phyloP scores from a whole-genome alignment of 768 basidiomycete species.

The Saitozyma podzolica region DNA sequence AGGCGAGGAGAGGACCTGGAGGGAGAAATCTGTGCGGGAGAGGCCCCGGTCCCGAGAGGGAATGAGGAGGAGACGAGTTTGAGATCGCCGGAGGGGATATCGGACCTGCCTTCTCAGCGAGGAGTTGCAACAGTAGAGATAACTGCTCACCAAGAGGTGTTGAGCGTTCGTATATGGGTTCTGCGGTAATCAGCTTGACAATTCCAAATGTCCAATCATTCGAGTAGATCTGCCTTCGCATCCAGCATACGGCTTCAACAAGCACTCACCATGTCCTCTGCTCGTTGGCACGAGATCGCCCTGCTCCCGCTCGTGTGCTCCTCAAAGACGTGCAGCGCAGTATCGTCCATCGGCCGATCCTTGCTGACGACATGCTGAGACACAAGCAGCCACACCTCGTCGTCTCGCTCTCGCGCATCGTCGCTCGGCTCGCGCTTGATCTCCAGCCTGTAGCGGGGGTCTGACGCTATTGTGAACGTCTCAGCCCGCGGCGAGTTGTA shows the following conservation, averaged over 20 bases:
- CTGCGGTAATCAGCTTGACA: slow-evolving; percentile 12
- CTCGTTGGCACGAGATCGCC: slow-evolving; percentile 5
- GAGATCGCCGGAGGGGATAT: slow-evolving; percentile 6
- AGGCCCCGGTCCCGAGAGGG: slow-evolving; percentile 41
- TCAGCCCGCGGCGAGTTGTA: neutral
- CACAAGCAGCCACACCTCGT: slow-evolving; percentile 77
- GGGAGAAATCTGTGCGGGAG: slow-evolving; percentile 42
- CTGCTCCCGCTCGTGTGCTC: slow-evolving; percentile 12
- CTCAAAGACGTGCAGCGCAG: slow-evolving; percentile 61
- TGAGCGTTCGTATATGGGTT: slow-evolving; percentile 56
- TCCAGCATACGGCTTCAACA: neutral
- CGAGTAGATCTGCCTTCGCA: neutral
- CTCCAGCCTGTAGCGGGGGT: slow-evolving; percentile 13
- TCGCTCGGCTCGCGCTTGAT: slow-evolving; percentile 15
- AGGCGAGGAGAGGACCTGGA: slow-evolving; percentile 27
- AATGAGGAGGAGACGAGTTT: slow-evolving; percentile 21
- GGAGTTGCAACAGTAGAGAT: neutral
- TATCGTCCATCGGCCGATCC: slow-evolving; percentile 65
- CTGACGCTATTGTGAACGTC: neutral
- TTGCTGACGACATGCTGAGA: slow-evolving; percentile 71
- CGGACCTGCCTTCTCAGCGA: slow-evolving; percentile 16
- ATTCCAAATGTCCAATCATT: neutral
- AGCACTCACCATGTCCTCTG: slow-evolving; percentile 9
- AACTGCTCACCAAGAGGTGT: slow-evolving; percentile 54
- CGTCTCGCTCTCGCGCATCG: slow-evolving; percentile 49